Evolutionary conservation across 495 filamentous ascomycete species (phyloP).

Genomic region (Tuber indicum): DNA sequence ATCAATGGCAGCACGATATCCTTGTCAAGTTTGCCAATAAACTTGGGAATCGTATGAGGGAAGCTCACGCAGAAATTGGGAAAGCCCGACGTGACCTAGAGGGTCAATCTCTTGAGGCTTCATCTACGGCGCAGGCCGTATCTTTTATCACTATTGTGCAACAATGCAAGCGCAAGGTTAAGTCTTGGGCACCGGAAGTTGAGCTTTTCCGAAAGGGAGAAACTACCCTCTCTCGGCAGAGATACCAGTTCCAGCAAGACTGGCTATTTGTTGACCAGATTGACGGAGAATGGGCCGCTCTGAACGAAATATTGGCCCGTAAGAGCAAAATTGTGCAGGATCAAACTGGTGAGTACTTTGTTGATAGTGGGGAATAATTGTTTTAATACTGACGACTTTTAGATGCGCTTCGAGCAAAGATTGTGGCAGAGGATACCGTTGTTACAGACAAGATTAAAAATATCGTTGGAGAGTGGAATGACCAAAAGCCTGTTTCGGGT

Average conservation of each 20-base stretch:
- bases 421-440: conserved; percentile 84
- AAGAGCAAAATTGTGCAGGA: conserved; percentile 93
- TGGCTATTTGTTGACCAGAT: conserved; percentile 94
- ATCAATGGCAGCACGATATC: conserved; percentile 99
- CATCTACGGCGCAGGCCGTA: conserved; percentile 90
- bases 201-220: conserved; percentile 93
- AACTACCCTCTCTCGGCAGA: conserved; percentile 76
- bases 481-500: conserved; percentile 93
- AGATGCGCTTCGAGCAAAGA: conserved; percentile 92
- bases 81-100: conserved; percentile 83
- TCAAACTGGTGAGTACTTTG: conserved; percentile 54
- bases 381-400: background rate
- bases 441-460: conserved; percentile 79
- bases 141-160: conserved; percentile 98
- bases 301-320: conserved; percentile 79
- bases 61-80: conserved; percentile 81
- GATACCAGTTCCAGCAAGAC: conserved; percentile 85
- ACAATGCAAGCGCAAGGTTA: conserved; percentile 85
- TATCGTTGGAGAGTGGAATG: conserved; percentile 77
- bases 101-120: conserved; percentile 79
- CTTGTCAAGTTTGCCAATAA: conserved; percentile 81
- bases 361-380: background rate
- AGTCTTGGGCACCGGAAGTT: conserved; percentile 88
- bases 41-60: conserved; percentile 81
- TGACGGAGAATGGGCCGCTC: conserved; percentile 81